phyloP scores from a whole-genome alignment of 2,329 filamentous ascomycete genomes.

The Botrytis porri region DNA sequence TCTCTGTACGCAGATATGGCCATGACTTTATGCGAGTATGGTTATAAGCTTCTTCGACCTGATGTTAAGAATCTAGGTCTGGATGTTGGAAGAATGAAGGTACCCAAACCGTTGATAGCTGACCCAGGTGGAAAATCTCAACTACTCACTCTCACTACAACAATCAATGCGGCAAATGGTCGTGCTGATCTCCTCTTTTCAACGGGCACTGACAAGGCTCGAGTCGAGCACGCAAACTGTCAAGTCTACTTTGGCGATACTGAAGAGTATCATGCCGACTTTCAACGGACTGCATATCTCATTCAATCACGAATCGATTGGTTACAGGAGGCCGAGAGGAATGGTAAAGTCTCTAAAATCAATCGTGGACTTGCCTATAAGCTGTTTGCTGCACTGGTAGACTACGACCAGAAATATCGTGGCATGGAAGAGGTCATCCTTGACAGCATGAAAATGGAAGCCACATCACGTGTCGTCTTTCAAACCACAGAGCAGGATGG shows the following conservation, averaged over 20 bases:
- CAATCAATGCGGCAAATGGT: slow-evolving; percentile 55
- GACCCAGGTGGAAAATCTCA: slow-evolving; percentile 28
- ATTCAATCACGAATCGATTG: slow-evolving; percentile 19
- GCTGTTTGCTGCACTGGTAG: slow-evolving; percentile 56
- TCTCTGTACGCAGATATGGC: slow-evolving; percentile 60
- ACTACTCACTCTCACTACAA: slow-evolving; percentile 55
- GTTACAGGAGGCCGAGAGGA: slow-evolving; percentile 18
- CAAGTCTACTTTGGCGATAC: slow-evolving; percentile 15
- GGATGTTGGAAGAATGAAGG: slow-evolving; percentile 65
- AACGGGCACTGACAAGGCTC: slow-evolving; percentile 43
- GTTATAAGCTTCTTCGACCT: slow-evolving; percentile 44
- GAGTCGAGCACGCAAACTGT: slow-evolving; percentile 16
- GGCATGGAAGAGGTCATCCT: slow-evolving; percentile 60
- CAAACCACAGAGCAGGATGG: slow-evolving; percentile 49
- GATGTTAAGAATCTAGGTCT: slow-evolving; percentile 42
- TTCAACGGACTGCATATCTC: slow-evolving; percentile 18
- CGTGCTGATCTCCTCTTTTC: slow-evolving; percentile 56
- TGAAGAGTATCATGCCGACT: slow-evolving; percentile 13
- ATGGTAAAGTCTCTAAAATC: slow-evolving; percentile 62
- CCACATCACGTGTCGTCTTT: slow-evolving; percentile 46
- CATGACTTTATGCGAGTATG: slow-evolving; percentile 54
- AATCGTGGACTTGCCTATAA: slow-evolving; percentile 69
- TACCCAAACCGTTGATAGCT: slow-evolving; percentile 66
- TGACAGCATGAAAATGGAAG: slow-evolving; percentile 47
- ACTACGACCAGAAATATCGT: slow-evolving; percentile 53